Percentiles rank a stretch among this genome's conserved stretches.
These are phyloP conservation scores for Elsinoe perseae DNA, from an alignment of 2,329 filamentous ascomycete genomes.

Conservation along the genomic window DNA sequence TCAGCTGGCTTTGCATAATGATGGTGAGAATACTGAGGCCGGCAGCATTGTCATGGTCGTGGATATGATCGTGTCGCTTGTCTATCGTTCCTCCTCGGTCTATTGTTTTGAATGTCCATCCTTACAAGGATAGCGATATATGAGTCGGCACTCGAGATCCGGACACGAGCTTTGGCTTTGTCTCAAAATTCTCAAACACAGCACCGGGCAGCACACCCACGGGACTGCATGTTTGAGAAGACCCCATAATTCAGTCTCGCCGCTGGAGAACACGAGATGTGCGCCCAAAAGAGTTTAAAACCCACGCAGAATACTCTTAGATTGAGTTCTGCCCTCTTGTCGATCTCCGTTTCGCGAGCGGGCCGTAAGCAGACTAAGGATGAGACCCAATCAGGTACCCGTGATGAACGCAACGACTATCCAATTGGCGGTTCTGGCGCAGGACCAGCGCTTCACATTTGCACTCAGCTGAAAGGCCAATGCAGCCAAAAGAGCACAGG, in stretches of 20 bases:
- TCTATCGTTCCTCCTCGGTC: too few species aligned
- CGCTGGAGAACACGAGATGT: constrained; percentile 2
- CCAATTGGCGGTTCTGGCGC: constrained; percentile 13
- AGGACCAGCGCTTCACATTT: constrained; percentile 16
- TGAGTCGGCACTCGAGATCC: neutral
- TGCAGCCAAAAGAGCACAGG: neutral
- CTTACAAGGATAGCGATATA: neutral
- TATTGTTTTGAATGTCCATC: neutral
- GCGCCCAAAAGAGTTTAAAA: neutral
- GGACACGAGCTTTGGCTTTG: neutral
- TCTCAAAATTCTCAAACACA: neutral
- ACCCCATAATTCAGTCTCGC: neutral
- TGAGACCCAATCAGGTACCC: constrained; percentile 3
- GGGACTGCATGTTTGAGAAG: constrained; percentile 3
- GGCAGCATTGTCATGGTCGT: too few species aligned
- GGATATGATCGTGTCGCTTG: neutral
- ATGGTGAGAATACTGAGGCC: too few species aligned
- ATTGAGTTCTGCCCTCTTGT: constrained; percentile 12
- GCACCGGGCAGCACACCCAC: neutral
- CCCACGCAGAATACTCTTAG: neutral
- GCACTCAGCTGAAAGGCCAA: neutral
- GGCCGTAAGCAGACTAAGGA: neutral
- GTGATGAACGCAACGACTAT: constrained; percentile 6
- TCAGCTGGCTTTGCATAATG: too few species aligned
- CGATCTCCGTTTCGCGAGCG: constrained; percentile 13